Base-by-base conservation (phyloP, 768 basidiomycete species). In the Ramaria rubella region DNA sequence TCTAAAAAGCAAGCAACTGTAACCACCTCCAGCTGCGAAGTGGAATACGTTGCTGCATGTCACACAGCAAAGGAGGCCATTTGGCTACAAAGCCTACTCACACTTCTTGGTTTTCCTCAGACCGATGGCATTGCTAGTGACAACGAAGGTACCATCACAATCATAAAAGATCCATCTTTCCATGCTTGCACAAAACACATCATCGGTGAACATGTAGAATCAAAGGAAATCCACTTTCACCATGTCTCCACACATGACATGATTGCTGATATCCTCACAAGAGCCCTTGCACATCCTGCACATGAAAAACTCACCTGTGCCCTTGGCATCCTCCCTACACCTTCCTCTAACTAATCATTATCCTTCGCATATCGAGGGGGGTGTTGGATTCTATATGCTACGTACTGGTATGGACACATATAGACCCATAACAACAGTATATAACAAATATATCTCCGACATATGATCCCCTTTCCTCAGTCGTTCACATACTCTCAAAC, bases 111-210 rank as follows among this genome's bases (percentile, higher is more conserved):
- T 3, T 60, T 50, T 24, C 9, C 51, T 21, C 48, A 30, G 49
- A 8, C 44, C 26, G 4, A 40, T 51, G 44, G 60, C 45, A 23
- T 67, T 7, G 59, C 27, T 36, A 63, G 63, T 42, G 70, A 79
- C 62, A 79, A 77, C 57, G 61, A 69, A 19, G 69, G 69, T 0
- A 66, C 75, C 0, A 73, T 73, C 26, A 60, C 51, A 1, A 63
- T 77, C 4, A 58, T 70, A 0, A 59, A 66, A 6, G 72, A 78
- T 49, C 67, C 73, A 0, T 43, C 61, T 2, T 64, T 67, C 54
- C 76, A 78, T 55, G 44, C 63, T 3, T 61, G 70, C 15, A 64
- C 68, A 11, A 78, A 76, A 60, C 78, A 77, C 63, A 72, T 79
- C n/a, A n/a, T n/a, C n/a, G 65, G 71, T 1, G 68, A 78, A 57